Percentiles rank a stretch among this genome's conserved stretches.
phyloP scores from a whole-genome alignment of 768 basidiomycete genomes.

The Xerocomellus amylosporus region DNA sequence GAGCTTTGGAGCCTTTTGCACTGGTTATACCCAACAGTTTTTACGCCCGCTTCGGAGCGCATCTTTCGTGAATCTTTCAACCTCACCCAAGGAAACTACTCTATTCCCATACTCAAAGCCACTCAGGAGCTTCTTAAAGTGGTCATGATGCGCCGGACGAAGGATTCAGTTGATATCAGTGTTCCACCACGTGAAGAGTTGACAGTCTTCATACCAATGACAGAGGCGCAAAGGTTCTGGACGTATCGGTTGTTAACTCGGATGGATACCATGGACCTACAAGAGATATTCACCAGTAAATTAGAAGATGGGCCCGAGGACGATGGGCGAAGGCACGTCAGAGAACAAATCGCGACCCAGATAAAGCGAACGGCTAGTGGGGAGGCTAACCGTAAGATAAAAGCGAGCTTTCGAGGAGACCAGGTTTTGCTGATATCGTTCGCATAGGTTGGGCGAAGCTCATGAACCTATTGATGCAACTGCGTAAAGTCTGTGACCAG shows the following conservation, averaged over 20 bases:
- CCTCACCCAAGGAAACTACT: constrained; percentile 51
- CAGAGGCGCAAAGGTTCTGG: constrained; percentile 62
- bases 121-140: constrained; percentile 46
- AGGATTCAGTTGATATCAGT: constrained; percentile 44
- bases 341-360: constrained; percentile 38
- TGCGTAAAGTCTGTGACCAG: constrained; percentile 72
- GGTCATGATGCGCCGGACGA: constrained; percentile 63
- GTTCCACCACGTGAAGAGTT: constrained; percentile 59
- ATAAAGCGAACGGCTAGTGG: constrained; percentile 33
- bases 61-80: constrained; percentile 54
- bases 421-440: not conserved
- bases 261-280: constrained; percentile 47
- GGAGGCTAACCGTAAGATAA: constrained; percentile 30
- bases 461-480: constrained; percentile 70
- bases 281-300: constrained; percentile 43
- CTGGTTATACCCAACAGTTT: constrained; percentile 55
- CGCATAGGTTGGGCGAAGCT: constrained; percentile 50
- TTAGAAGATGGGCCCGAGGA: constrained; percentile 29
- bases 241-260: constrained; percentile 53
- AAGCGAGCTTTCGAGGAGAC: not conserved
- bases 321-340: constrained; percentile 40
- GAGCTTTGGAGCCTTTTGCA: constrained; percentile 57
- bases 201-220: constrained; percentile 55
- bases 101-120: constrained; percentile 45
- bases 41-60: constrained; percentile 45